A percentile compares a stretch with the other conserved stretches of the same genome.
Conservation (phyloP, 2,329 filamentous ascomycete species). For the Claviceps monticola region DNA sequence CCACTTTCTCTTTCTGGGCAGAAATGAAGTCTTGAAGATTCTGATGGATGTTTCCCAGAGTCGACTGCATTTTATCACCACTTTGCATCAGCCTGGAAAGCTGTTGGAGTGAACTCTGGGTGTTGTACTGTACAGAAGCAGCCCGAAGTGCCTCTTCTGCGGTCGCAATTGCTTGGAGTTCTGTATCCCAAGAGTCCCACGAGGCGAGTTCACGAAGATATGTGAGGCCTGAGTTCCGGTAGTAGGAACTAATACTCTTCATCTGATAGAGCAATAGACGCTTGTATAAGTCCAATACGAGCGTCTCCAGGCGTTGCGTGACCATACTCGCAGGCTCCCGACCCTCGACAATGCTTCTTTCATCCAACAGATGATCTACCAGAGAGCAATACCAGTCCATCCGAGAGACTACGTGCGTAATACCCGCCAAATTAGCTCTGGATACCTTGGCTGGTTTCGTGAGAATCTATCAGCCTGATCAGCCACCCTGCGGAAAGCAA, state of each 20-base stretch:
- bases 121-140: slow-evolving; percentile 7
- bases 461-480: slow-evolving; percentile 4
- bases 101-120: slow-evolving; percentile 5
- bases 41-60: slow-evolving; percentile 6
- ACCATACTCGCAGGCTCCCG: slow-evolving; percentile 4
- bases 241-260: slow-evolving; percentile 7
- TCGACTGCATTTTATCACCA: slow-evolving; percentile 7
- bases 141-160: slow-evolving; percentile 6
- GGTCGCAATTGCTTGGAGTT: slow-evolving; percentile 4
- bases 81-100: slow-evolving; percentile 6
- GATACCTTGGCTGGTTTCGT: slow-evolving; percentile 7
- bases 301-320: slow-evolving; percentile 4
- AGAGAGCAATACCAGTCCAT: slow-evolving; percentile 8
- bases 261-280: slow-evolving; percentile 7
- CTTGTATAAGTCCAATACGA: slow-evolving; percentile 7
- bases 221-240: slow-evolving; percentile 6
- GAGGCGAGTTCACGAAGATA: slow-evolving; percentile 6
- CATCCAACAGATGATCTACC: slow-evolving; percentile 6
- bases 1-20: slow-evolving; percentile 5
- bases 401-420: slow-evolving; percentile 7
- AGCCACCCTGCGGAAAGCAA: background rate
- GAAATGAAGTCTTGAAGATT: slow-evolving; percentile 8
- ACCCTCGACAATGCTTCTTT: slow-evolving; percentile 6
- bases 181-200: slow-evolving; percentile 5
- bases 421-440: slow-evolving; percentile 4